Evolutionary conservation across 306 rosid genomes (phyloP), one percentile per base, ranked within the genome.

Genomic region (Erythrophleum fordii): DNA sequence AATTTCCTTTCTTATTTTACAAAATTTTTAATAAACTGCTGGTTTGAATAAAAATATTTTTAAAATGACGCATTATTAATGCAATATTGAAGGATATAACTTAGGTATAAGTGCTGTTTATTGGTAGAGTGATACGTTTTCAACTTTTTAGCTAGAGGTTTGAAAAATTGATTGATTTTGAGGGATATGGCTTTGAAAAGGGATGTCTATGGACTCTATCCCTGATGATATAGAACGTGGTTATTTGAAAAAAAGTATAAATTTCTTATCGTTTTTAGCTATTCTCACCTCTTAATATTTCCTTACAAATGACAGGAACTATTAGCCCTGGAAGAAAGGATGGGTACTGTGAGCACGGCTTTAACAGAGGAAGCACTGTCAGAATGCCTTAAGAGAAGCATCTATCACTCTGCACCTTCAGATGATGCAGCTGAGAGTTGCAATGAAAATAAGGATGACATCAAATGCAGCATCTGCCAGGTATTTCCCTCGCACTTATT

Each of bases 401-500:
- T 73, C 61, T 88, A 85, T 86, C 84, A 85, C 61, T 77, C 86
- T 75, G 25, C 66, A 72, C 82, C 88, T 69, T 69, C 82, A 59
- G 82, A 86, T 77, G 85, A 76, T 79, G 77, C 61, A 28, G 37
- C 73, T 39, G 53, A 59, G 55, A 84, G 73, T 44, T 72, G 77
- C 28, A 70, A 53, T 65, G 88, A 75, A 71, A 79, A 77, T 11
- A 86, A 81, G 34, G 87, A 83, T 69, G 91, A 88, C 58, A 87
- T 81, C 85, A 92, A 85, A 88, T 94, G 98, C 84, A 87, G 97
- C 73, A 84, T 94, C 81, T 94, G 98, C 86, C 98, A 92, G 97
- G 98, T 92, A 72, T 62, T 69, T 74, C 56, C 65, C 59, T 34
- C 25, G 18, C 8, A 41, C 56, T 78, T 64, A 8, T 41, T 49